These are phyloP conservation scores for Citrus sp. DNA, from an alignment of 345 rosid genomes.

Conservation along the genomic window DNA sequence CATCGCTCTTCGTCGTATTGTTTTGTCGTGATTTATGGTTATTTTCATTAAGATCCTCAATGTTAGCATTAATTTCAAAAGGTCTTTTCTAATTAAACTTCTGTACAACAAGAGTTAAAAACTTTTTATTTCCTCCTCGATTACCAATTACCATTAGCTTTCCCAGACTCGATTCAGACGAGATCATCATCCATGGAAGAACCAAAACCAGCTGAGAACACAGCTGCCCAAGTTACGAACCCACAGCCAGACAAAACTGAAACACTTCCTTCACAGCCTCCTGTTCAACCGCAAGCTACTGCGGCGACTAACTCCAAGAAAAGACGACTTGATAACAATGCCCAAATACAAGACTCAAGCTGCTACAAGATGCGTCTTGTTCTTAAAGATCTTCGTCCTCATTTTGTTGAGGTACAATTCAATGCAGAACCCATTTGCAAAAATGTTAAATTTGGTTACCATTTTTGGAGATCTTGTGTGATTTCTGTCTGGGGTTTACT, in stretches of 20 bases:
- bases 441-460: background rate
- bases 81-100: background rate
- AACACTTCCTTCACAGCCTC: constrained; percentile 2
- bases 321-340: constrained; percentile 44
- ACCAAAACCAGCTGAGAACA: constrained; percentile 15
- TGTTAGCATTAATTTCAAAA: background rate
- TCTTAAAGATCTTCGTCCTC: constrained; percentile 61
- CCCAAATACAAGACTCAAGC: constrained; percentile 38
- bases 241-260: constrained; percentile 6
- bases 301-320: constrained; percentile 40
- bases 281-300: constrained; percentile 19
- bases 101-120: background rate
- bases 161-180: background rate
- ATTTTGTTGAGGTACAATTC: constrained; percentile 46
- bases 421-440: background rate
- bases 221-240: constrained; percentile 11
- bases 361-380: constrained; percentile 62
- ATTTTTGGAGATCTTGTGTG: background rate
- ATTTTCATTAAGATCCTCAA: background rate
- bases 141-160: no score
- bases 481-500: constrained; percentile 5
- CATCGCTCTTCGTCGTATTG: no score
- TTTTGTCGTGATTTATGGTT: no score
- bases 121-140: background rate
- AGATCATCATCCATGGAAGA: constrained; percentile 34